Evolutionary conservation across 495 filamentous ascomycete genomes (phyloP).

Genomic region (Trichoderma erinaceum): DNA sequence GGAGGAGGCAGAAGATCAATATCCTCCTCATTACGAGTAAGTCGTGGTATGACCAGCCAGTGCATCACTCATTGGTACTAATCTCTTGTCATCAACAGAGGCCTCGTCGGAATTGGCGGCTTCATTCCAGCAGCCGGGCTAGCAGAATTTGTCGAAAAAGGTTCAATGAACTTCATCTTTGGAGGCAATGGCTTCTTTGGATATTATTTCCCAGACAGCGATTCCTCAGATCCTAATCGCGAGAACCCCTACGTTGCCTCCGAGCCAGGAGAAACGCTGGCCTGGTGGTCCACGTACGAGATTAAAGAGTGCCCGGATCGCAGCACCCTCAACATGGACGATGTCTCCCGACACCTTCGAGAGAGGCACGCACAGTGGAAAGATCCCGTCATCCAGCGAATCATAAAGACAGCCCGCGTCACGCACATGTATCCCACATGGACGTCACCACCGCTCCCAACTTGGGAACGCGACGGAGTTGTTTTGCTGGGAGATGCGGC

Average conservation of each 20-base stretch:
- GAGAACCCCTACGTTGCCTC: constrained; percentile 17
- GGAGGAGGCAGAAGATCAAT: constrained; percentile 25
- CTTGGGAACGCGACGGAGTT: constrained; percentile 24
- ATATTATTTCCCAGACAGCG: constrained; percentile 34
- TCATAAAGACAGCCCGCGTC: constrained; percentile 36
- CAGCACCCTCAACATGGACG: constrained; percentile 32
- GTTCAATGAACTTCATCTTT: constrained; percentile 48
- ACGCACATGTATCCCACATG: constrained; percentile 50
- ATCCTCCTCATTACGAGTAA: constrained; percentile 14
- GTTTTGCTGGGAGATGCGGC: constrained; percentile 42
- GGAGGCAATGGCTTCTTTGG: constrained; percentile 55
- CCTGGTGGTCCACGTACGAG: constrained; percentile 48
- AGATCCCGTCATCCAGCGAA: constrained; percentile 45
- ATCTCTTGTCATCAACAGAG: constrained; percentile 28
- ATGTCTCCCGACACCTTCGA: constrained; percentile 36
- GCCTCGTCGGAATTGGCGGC: constrained; percentile 46
- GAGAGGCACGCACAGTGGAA: constrained; percentile 43
- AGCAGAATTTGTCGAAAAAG: constrained; percentile 22
- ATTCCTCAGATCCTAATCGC: constrained; percentile 19
- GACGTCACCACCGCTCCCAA: constrained; percentile 39
- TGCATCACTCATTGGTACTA: constrained; percentile 20
- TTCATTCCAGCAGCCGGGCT: constrained; percentile 34
- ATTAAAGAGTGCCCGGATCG: constrained; percentile 33
- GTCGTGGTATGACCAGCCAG: constrained; percentile 21
- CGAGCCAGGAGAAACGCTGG: constrained; percentile 31